Percentiles rank a stretch among this genome's conserved stretches.
phyloP scores from a whole-genome alignment of 345 rosid species.

The Populus pruinosa region DNA sequence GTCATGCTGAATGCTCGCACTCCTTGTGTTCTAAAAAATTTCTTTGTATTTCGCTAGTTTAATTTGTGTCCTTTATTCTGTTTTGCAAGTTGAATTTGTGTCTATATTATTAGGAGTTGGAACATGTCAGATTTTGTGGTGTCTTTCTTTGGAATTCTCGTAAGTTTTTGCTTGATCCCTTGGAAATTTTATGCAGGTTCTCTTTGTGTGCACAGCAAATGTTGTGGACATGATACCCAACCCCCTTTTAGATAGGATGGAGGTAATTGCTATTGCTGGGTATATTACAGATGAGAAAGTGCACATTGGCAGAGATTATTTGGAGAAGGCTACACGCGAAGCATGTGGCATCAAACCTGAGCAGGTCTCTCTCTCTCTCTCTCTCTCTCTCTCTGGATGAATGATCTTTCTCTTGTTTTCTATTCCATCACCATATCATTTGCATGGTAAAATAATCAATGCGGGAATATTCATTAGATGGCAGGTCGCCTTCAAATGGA shows the following conservation, averaged over 20 bases:
- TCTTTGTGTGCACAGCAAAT: conserved; percentile 99
- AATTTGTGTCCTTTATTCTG: no score
- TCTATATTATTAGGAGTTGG: background rate
- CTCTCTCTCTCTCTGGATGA: background rate
- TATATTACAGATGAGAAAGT: conserved; percentile 97
- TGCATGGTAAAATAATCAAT: background rate
- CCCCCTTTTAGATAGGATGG: conserved; percentile 99
- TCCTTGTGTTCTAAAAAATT: background rate
- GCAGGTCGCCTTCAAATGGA: background rate
- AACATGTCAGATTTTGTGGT: background rate
- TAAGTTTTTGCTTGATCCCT: conserved; percentile 14
- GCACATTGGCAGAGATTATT: conserved; percentile 95
- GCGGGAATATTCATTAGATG: background rate
- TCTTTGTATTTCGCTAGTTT: background rate
- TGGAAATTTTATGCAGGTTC: conserved; percentile 51
- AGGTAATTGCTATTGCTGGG: conserved; percentile 95
- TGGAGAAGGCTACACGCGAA: conserved; percentile 82
- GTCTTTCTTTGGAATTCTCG: background rate
- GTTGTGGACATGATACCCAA: conserved; percentile 90
- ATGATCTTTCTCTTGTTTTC: background rate
- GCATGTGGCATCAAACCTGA: conserved; percentile 92
- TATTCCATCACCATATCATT: background rate
- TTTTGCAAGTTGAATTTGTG: background rate
- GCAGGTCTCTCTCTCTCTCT: conserved; percentile 53
- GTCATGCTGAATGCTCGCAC: background rate